Conservation (phyloP, 371 early-diverging fungal genomes). For the Mortierella sp. region DNA sequence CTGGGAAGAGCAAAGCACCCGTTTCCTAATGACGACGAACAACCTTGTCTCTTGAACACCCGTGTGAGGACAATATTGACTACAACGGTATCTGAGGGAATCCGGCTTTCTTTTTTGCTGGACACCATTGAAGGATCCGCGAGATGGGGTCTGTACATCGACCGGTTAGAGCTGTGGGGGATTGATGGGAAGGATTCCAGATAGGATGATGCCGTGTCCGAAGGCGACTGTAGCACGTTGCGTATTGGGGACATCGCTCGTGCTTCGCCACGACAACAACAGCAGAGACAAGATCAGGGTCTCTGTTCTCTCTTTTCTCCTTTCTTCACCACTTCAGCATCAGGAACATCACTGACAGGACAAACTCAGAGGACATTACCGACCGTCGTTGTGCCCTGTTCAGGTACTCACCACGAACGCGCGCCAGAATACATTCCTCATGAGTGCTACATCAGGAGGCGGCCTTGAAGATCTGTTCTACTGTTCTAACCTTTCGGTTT, state of each 20-base stretch:
- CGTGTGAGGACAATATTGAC: conserved; percentile 29
- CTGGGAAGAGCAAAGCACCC: conserved; percentile 13
- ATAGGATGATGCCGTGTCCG: too few relatives aligned
- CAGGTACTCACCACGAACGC: conserved; percentile 2
- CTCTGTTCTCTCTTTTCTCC: neutral
- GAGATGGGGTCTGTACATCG: too few relatives aligned
- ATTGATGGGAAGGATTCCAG: too few relatives aligned
- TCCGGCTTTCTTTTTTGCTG: neutral
- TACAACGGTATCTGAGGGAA: conserved; percentile 33
- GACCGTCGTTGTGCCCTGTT: conserved; percentile 4
- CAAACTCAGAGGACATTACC: neutral
- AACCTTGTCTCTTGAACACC: conserved; percentile 26
- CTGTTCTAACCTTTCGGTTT: neutral
- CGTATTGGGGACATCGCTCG: conserved; percentile 5
- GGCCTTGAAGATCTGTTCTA: neutral
- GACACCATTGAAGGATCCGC: too few relatives aligned
- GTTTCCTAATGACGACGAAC: conserved; percentile 20
- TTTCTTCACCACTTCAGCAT: neutral
- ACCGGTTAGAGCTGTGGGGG: too few relatives aligned
- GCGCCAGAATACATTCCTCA: neutral
- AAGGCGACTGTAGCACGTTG: neutral
- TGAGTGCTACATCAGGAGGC: neutral
- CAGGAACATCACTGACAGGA: conserved; percentile 12
- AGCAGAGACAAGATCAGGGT: neutral
- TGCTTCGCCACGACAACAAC: conserved; percentile 12